Conservation (phyloP, 2,329 filamentous ascomycete genomes). For the Curvularia hawaiiensis region DNA sequence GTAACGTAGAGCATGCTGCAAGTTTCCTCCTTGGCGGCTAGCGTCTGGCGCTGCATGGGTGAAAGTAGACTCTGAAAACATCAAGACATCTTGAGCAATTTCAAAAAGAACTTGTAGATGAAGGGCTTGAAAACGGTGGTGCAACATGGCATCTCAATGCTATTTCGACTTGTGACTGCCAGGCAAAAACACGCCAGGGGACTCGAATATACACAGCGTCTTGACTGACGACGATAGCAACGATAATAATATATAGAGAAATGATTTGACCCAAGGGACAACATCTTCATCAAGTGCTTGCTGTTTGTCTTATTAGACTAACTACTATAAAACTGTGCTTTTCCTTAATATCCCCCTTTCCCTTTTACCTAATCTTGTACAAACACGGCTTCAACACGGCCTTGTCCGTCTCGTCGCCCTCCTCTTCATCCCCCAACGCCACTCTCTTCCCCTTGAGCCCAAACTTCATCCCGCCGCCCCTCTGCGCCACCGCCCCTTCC, state of each 20-base stretch:
- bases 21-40: slow-evolving; percentile 67
- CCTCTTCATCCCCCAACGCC: slow-evolving; percentile 42
- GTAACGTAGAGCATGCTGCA: slow-evolving; percentile 88
- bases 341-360: not conserved
- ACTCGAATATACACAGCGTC: not conserved
- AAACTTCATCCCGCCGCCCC: slow-evolving; percentile 50
- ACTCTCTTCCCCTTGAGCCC: slow-evolving; percentile 16
- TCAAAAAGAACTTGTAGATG: not conserved
- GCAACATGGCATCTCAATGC: too few species aligned
- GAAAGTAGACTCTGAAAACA: not conserved
- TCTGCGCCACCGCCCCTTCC: slow-evolving; percentile 40
- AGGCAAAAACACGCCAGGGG: not conserved
- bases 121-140: too few species aligned
- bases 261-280: not conserved
- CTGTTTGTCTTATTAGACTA: too few species aligned
- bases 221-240: not conserved
- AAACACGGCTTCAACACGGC: slow-evolving; percentile 92
- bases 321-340: too few species aligned
- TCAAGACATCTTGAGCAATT: not conserved
- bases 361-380: slow-evolving; percentile 74
- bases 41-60: not conserved
- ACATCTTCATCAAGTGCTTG: not conserved
- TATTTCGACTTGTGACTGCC: not conserved
- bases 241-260: not conserved
- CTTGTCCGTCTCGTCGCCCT: slow-evolving; percentile 62